Base-by-base conservation (phyloP, 2,329 filamentous ascomycete species). In the Colletotrichum cuscutae region DNA sequence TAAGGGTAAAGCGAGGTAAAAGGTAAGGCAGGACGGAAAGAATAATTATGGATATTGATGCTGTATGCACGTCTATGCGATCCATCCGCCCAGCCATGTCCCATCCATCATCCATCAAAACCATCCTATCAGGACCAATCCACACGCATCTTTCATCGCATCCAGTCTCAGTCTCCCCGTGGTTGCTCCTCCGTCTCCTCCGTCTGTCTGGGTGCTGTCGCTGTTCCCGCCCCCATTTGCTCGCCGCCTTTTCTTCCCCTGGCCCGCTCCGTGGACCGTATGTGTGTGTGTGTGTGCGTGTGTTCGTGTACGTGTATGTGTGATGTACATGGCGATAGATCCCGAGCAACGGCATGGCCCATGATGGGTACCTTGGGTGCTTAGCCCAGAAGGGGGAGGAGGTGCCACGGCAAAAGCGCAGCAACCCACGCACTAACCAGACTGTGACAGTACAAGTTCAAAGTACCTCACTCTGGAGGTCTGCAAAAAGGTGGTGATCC, bases 11-110 rank as follows among this genome's bases (percentile, higher is more conserved):
- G 63, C n/a, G 49, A 57, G 32, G 57, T 61, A 68, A 26, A 53
- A 63, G 60, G 63, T 35, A 61, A 57, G 32, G 57, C 59, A 68
- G 49, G 65, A 42, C 52, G 58, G 58, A 68, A 53, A 53, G 30
- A 71, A 32, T 28, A 62, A 63, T 68, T 35, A 72, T 63, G 64
- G 65, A 68, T 62, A 53, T 67, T 56, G 68, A 60, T 62, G 68
- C 56, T 42, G 35, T 37, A 58, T 57, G 68, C 53, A 67, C 32
- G 63, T 46, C 64, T 67, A 37, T 46, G 65, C 32, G 65, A 68
- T 68, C 57, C 65, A 68, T 71, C 42, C 62, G 46, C 32, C 63
- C 49, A 68, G 35, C 37, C 46, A 61, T 35, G 12, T 32, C 12
- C n/a, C 28, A 49, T 49, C 42, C 42, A 49, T 49, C 42, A 22